These are phyloP conservation scores for Claviceps arundinis DNA, from an alignment of 2,329 filamentous ascomycete species.

Conservation along the genomic window DNA sequence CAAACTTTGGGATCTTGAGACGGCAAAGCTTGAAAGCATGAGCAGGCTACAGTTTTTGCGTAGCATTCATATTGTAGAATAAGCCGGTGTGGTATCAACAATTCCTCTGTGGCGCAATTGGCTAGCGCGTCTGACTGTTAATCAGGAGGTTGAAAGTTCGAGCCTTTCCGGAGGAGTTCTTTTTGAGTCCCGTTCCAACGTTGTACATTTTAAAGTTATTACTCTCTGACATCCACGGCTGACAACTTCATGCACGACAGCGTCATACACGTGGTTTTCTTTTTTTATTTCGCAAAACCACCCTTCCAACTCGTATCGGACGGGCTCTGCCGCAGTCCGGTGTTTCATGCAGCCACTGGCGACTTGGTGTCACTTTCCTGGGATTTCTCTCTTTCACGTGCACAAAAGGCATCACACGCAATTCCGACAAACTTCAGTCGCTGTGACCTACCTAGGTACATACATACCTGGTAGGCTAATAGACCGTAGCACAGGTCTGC, in stretches of 20 bases:
- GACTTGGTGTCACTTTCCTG: not conserved
- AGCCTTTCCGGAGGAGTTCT: conserved; percentile 1
- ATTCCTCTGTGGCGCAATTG: conserved; percentile 33
- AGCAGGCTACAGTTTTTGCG: too few species aligned
- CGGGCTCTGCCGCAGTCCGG: not conserved
- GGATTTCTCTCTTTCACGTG: not conserved
- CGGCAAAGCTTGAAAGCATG: too few species aligned
- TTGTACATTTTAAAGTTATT: too few species aligned
- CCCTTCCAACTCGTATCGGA: not conserved
- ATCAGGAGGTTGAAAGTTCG: conserved; percentile 14
- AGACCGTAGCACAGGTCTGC: too few species aligned
- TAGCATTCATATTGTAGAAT: not conserved
- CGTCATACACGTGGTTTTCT: not conserved
- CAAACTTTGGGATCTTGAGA: too few species aligned
- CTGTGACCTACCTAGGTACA: too few species aligned
- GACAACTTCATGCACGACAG: not conserved
- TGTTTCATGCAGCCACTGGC: not conserved
- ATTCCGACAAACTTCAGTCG: too few species aligned
- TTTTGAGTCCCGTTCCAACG: not conserved
- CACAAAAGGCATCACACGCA: not conserved
- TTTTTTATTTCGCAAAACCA: not conserved
- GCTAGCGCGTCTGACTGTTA: conserved; percentile 50
- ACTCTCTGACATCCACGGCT: too few species aligned
- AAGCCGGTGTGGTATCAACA: fast-evolving
- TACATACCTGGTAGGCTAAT: too few species aligned